A percentile compares a stretch with the other conserved stretches of the same genome.
phyloP scores from a whole-genome alignment of 441 rosid species.

The Brassica hybrid region DNA sequence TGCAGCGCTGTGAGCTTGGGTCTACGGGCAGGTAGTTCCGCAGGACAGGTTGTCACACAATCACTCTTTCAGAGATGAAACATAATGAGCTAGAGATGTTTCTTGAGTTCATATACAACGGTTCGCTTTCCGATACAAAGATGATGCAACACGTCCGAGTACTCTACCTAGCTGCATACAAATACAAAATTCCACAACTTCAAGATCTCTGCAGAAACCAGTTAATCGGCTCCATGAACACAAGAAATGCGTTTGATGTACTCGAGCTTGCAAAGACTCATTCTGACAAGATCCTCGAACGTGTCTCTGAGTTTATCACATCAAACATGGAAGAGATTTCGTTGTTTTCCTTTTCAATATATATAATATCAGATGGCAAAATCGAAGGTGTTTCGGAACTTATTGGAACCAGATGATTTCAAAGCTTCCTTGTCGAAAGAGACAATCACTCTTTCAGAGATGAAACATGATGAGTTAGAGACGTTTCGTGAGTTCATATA shows the following conservation, averaged over 20 bases:
- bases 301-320: not conserved
- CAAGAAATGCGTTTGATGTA: not conserved
- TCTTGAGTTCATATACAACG: not conserved
- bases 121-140: conserved; percentile 41
- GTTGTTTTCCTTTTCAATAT: not conserved
- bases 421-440: not conserved
- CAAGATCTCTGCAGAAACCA: conserved; percentile 6
- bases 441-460: conserved; percentile 32
- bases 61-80: conserved; percentile 31
- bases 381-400: conserved; percentile 19
- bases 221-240: not conserved
- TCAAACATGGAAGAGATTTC: not conserved
- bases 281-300: not conserved
- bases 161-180: conserved; percentile 3
- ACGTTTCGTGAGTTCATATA: not conserved
- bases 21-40: too few species aligned
- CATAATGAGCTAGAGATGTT: not conserved
- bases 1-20: too few species aligned
- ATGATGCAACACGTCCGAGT: not conserved
- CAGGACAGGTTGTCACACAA: too few species aligned
- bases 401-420: not conserved
- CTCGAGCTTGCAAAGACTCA: not conserved
- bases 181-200: conserved; percentile 17
- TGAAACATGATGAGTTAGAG: not conserved
- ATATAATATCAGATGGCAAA: conserved; percentile 40